phyloP scores from a whole-genome alignment of 202 grass and related monocot genomes.

The Eragrostis tef region DNA sequence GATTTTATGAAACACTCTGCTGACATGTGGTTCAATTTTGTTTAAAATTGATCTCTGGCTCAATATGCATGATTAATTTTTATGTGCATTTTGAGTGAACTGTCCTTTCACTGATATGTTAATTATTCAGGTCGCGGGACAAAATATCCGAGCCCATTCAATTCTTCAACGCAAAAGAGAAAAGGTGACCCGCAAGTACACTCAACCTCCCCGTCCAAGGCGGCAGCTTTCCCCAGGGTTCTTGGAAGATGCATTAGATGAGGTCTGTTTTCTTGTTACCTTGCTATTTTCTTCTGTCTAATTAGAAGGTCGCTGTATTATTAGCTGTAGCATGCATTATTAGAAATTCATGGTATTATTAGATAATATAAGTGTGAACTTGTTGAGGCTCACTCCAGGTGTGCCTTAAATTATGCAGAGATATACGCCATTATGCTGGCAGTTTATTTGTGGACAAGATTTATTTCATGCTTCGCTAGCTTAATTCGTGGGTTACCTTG shows the following conservation, averaged over 20 bases:
- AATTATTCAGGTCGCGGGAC: conserved; percentile 61
- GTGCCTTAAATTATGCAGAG: conserved; percentile 12
- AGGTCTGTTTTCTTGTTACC: conserved; percentile 53
- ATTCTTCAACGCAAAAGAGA: conserved; percentile 78
- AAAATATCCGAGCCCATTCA: conserved; percentile 82
- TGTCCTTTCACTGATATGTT: conserved; percentile 40
- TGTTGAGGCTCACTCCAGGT: conserved; percentile 27
- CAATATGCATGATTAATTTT: no score
- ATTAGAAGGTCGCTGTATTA: conserved; percentile 33
- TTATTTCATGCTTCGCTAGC: conserved; percentile 34
- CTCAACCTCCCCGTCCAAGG: conserved; percentile 67
- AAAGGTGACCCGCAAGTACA: conserved; percentile 81
- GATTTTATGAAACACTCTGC: conserved; percentile 16
- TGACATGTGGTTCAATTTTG: conserved; percentile 22
- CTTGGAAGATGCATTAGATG: conserved; percentile 83
- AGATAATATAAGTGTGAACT: not conserved
- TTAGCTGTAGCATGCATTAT: conserved; percentile 15
- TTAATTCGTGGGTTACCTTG: not conserved
- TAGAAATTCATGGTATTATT: not conserved
- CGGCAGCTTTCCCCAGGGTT: conserved; percentile 82
- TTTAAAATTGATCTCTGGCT: conserved; percentile 34
- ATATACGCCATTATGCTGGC: conserved; percentile 15
- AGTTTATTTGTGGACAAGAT: conserved; percentile 24
- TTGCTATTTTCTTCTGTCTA: conserved; percentile 13
- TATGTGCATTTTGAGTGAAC: conserved; percentile 17